Conservation (phyloP, 1,139 yeast genomes). For the Yamadazyma songkhlaensis region DNA sequence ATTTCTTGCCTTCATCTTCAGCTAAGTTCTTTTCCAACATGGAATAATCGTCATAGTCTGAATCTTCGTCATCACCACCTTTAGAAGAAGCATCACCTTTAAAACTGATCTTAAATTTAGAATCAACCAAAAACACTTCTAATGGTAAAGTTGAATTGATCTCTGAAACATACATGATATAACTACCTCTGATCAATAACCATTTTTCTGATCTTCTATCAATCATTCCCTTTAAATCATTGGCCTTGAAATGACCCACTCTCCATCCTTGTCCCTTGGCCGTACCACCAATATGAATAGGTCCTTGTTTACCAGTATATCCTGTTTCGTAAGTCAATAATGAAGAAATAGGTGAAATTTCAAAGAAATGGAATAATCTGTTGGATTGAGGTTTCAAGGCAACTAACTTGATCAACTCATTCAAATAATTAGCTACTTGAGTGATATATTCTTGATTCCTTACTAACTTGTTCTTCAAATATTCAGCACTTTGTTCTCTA, state of each 20-base stretch:
- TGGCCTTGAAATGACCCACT: slow-evolving; percentile 81
- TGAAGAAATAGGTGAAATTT: slow-evolving; percentile 84
- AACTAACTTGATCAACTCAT: slow-evolving; percentile 54
- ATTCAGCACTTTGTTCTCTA: slow-evolving; percentile 30
- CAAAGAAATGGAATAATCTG: slow-evolving; percentile 79
- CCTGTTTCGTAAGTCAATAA: slow-evolving; percentile 80
- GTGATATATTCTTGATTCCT: slow-evolving; percentile 37
- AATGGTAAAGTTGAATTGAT: slow-evolving; percentile 83
- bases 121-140: slow-evolving; percentile 86
- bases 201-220: slow-evolving; percentile 89
- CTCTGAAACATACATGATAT: slow-evolving; percentile 80
- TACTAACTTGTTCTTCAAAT: slow-evolving; percentile 18
- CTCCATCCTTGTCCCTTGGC: slow-evolving; percentile 95
- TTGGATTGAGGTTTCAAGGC: slow-evolving; percentile 80
- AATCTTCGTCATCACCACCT: slow-evolving; percentile 39
- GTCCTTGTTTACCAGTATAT: slow-evolving; percentile 87
- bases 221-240: slow-evolving; percentile 81
- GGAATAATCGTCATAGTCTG: slow-evolving; percentile 46
- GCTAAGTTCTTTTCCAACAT: slow-evolving; percentile 24
- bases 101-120: slow-evolving; percentile 55
- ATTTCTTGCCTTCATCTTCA: slow-evolving; percentile 16
- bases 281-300: slow-evolving; percentile 72
- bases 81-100: slow-evolving; percentile 34
- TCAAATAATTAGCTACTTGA: slow-evolving; percentile 61
- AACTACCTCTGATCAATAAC: slow-evolving; percentile 84